phyloP scores from a whole-genome alignment of 345 rosid species.

The Microthlaspi erraticum region DNA sequence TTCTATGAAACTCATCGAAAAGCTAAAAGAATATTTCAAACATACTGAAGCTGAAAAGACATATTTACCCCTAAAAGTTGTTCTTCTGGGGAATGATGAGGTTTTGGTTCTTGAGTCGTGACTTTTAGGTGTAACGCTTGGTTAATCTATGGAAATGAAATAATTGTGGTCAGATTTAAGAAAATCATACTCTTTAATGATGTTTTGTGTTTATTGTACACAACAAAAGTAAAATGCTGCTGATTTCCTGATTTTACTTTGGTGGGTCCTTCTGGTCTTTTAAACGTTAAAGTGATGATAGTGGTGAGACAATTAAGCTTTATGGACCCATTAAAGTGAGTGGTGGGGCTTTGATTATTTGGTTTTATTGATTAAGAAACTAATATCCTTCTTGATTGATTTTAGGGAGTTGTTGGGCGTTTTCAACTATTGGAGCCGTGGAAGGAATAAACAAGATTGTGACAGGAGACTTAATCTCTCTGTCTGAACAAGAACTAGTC shows the following conservation, averaged over 20 bases:
- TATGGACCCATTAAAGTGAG: constrained; percentile 1
- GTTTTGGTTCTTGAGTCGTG: constrained; percentile 12
- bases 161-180: constrained; percentile 11
- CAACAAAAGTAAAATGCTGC: neutral
- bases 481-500: constrained; percentile 94
- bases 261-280: constrained; percentile 19
- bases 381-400: constrained; percentile 9
- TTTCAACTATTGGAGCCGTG: constrained; percentile 84
- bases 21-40: too few relatives aligned
- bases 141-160: neutral
- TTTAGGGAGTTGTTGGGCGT: constrained; percentile 99
- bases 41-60: neutral
- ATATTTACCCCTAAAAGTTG: neutral
- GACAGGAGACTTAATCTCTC: constrained; percentile 69
- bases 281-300: neutral
- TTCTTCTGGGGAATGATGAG: constrained; percentile 8
- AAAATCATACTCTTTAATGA: neutral
- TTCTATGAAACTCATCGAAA: too few relatives aligned
- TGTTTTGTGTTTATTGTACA: too few relatives aligned
- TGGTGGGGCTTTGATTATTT: neutral
- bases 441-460: constrained; percentile 91
- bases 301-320: constrained; percentile 1
- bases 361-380: neutral
- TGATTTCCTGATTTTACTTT: neutral
- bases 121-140: constrained; percentile 37